Evolutionary conservation across 306 rosid genomes (phyloP).

Genomic region (Glycine latifolia): DNA sequence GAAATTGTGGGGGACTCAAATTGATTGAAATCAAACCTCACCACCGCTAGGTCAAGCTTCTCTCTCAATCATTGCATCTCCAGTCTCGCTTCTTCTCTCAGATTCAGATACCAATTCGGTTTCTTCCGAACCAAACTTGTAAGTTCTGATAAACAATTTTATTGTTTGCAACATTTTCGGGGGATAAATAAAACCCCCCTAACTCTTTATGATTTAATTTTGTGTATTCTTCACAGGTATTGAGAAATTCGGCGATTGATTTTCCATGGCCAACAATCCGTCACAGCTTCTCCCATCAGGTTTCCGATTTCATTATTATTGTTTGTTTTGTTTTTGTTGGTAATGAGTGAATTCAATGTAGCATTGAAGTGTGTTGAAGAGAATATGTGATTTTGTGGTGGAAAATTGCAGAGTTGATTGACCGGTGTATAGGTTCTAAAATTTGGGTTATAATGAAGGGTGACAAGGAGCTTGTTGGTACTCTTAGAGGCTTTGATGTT

Average conservation of each 20-base stretch:
- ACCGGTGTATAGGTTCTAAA: conserved; percentile 95
- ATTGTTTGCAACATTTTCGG: not conserved
- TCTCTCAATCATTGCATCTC: not conserved
- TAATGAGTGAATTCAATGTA: not conserved
- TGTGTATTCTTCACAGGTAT: conserved; percentile 28
- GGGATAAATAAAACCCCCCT: not conserved
- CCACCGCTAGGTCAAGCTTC: not conserved
- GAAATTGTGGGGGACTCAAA: not conserved
- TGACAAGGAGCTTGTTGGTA: conserved; percentile 98
- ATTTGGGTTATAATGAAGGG: conserved; percentile 99
- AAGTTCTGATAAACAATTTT: too few relatives aligned
- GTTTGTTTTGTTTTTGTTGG: not conserved
- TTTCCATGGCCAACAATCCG: conserved; percentile 84
- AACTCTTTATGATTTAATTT: not conserved
- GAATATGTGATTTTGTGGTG: conserved; percentile 30
- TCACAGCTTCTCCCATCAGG: conserved; percentile 96
- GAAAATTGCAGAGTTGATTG: conserved; percentile 83
- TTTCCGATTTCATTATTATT: conserved; percentile 30
- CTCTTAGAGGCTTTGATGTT: conserved; percentile 93
- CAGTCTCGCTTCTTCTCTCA: not conserved
- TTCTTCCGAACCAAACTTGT: too few relatives aligned
- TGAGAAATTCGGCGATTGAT: conserved; percentile 7
- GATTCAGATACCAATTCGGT: not conserved
- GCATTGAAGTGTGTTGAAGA: conserved; percentile 19
- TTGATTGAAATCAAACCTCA: not conserved